Evolutionary conservation across 305 asterid genomes (phyloP), one percentile per base, ranked within the genome.

Genomic region (Fraxinus paxiana): DNA sequence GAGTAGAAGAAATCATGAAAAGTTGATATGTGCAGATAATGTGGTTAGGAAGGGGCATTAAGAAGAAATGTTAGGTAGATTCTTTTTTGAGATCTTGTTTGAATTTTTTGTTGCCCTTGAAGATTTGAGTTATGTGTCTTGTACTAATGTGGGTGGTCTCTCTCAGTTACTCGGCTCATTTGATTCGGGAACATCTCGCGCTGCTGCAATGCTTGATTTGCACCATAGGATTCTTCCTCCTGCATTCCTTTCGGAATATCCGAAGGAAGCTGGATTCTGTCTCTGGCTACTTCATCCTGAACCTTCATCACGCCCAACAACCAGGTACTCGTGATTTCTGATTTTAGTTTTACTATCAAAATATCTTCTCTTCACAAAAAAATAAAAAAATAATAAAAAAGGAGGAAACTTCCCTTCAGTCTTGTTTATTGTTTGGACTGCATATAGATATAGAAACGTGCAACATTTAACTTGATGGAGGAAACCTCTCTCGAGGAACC

Each of bases 211-310:
- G 98, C 87, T 83, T 75, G 94, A 94, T 91, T 91, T 96, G 80
- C 94, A 85, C 74, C 89, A 91, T 88, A 88, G 98, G 92, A 92
- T 96, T 87, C 98, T 96, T 80, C 99, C 98, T 77, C 97, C 97
- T 72, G 89, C 87, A 70, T 94, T 94, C 84, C 92, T 94, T 67
- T 90, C 93, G 31, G 94, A 91, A 87, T 89, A 94, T 87, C 97
- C 97, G 65, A 90, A 89, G 88, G 98, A 94, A 91, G 98, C 98
- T 87, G 98, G 97, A 28, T 93, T 94, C 84, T 95, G 97, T 84
- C 95, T 95, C 83, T 92, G 98, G 97, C 87, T 95, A 80, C 98
- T 95, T 89, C 98, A 94, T 88, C 99, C 99, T 2, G 94, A 91
- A 77, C 91, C 99, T 51, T 91, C 98, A 61, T 88, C 89, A 75